Evolutionary conservation across 1,139 yeast genomes (phyloP).

Genomic region (Suhomyces yuchorum): DNA sequence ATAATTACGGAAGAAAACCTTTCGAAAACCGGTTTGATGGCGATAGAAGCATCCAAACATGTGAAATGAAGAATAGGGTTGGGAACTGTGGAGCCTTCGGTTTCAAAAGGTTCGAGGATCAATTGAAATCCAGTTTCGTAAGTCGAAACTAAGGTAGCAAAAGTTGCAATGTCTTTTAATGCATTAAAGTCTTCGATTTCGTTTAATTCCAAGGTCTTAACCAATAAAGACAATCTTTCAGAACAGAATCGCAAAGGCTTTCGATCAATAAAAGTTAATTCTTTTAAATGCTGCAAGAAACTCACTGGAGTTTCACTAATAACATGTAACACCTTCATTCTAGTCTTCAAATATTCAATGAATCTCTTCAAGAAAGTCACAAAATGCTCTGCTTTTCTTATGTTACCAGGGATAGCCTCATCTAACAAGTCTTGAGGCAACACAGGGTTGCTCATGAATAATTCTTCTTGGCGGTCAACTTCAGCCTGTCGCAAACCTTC

Average conservation of each 20-base stretch:
- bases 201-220: slow-evolving; percentile 81
- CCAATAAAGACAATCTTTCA: slow-evolving; percentile 83
- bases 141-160: slow-evolving; percentile 93
- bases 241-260: slow-evolving; percentile 92
- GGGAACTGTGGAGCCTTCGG: slow-evolving; percentile 97
- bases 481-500: slow-evolving; percentile 85
- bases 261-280: slow-evolving; percentile 85
- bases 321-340: slow-evolving; percentile 97
- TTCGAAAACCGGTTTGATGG: slow-evolving; percentile 95
- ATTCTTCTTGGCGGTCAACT: slow-evolving; percentile 70
- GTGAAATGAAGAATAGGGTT: slow-evolving; percentile 95
- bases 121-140: slow-evolving; percentile 91
- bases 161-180: slow-evolving; percentile 91
- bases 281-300: slow-evolving; percentile 88
- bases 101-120: slow-evolving; percentile 92
- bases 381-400: slow-evolving; percentile 94
- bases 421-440: slow-evolving; percentile 80
- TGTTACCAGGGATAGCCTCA: slow-evolving; percentile 97
- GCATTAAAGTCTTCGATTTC: slow-evolving; percentile 94
- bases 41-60: slow-evolving; percentile 96
- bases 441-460: slow-evolving; percentile 85
- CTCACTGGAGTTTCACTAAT: slow-evolving; percentile 96
- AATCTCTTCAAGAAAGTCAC: slow-evolving; percentile 88
- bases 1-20: slow-evolving; percentile 91
- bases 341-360: slow-evolving; percentile 90